These are phyloP conservation scores for Colletotrichum abscissum DNA, from an alignment of 2,329 filamentous ascomycete genomes.

Conservation along the genomic window DNA sequence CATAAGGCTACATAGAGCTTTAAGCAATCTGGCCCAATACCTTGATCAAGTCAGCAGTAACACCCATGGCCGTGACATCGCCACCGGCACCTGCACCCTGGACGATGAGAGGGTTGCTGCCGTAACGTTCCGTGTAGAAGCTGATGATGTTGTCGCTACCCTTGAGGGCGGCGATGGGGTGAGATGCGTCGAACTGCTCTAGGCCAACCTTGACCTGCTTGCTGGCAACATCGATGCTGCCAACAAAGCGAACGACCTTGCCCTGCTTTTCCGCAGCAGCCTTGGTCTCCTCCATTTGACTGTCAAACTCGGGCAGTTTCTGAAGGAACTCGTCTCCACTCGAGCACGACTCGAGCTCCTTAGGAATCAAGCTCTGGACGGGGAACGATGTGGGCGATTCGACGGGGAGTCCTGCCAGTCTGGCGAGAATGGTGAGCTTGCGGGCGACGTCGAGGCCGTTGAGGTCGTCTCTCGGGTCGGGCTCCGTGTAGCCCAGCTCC, in stretches of 20 bases:
- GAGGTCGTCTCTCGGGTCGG: constrained; percentile 86
- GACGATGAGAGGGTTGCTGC: constrained; percentile 89
- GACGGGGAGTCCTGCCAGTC: constrained; percentile 83
- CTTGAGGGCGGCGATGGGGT: constrained; percentile 93
- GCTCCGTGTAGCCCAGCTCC: constrained; percentile 91
- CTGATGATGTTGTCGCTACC: constrained; percentile 99
- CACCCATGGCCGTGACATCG: constrained; percentile 97
- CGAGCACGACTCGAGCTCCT: constrained; percentile 80
- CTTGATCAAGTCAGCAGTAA: constrained; percentile 93
- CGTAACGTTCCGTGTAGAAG: constrained; percentile 97
- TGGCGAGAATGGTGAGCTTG: constrained; percentile 94
- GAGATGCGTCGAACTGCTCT: constrained; percentile 87
- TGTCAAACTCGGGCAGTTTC: constrained; percentile 83
- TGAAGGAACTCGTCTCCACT: constrained; percentile 89
- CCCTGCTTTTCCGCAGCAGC: constrained; percentile 84
- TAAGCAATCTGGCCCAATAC: constrained; percentile 77
- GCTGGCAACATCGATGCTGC: constrained; percentile 86
- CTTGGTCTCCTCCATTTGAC: constrained; percentile 91
- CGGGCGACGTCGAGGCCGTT: constrained; percentile 93
- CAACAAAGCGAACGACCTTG: constrained; percentile 94
- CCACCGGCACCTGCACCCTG: constrained; percentile 95
- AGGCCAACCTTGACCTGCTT: constrained; percentile 91
- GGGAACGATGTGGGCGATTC: constrained; percentile 90
- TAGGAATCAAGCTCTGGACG: constrained; percentile 92
- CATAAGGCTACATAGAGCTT: constrained; percentile 30